Base-by-base conservation (phyloP, 768 basidiomycete species). In the Mycena chlorophos region DNA sequence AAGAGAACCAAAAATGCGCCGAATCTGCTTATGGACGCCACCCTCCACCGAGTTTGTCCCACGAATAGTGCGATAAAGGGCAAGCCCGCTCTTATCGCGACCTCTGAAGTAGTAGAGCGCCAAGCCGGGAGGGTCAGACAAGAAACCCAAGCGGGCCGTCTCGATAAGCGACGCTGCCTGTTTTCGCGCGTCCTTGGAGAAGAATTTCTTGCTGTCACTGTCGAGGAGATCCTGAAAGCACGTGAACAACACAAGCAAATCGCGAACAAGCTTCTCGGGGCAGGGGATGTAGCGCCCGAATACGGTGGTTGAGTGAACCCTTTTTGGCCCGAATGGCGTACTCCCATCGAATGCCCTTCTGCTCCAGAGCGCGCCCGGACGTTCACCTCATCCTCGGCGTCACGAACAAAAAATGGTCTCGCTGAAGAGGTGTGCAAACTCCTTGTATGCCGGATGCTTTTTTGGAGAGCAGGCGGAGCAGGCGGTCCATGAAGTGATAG, bases 401-500 rank as follows among this genome's bases (percentile, higher is more conserved):
- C 34, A 37, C 34, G 34, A 37, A 37, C n/a, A 37, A 37, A 37
- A 34, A 37, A 50, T 52, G 17, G 51, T 52, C 29, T 52, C 51
- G 16, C 51, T 43, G 39, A 52, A 52, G 23, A 20, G 17, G 20
- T 52, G 51, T 10, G 51, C 37, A 30, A 52, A 52, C 39, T 52
- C 51, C 25, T 52, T 52, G 39, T 30, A 51, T 1, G 42, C 40
- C 3, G 52, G 27, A 25, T 45, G 51, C 26, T 52, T 52, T 17
- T 34, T 52, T 52, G 25, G 51, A 43, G 23, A 53, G 19, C 1
- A 51, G 42, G 19, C 52, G 42, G 2, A 53, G 52, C 19, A 53
- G 52, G 3, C 52, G 52, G 25, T 53, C 52, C 52, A 53, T 53
- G 42, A 53, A 45, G 20, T 53, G 52, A 16, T 45, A 53, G 13